phyloP scores from a whole-genome alignment of 768 basidiomycete genomes.

The Scleroderma citrinum region DNA sequence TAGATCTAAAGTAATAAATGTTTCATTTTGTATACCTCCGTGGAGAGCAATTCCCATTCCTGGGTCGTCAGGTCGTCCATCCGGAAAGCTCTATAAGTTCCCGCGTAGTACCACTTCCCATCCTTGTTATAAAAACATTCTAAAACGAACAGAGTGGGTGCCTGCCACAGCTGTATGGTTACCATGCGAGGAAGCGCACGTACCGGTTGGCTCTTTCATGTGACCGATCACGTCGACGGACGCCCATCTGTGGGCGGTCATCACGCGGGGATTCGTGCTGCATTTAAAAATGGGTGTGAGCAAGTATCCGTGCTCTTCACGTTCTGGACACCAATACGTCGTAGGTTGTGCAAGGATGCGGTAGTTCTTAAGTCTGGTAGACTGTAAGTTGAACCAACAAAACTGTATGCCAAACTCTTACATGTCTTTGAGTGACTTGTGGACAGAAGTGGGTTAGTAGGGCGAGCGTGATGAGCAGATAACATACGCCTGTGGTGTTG shows the following conservation, averaged over 20 bases:
- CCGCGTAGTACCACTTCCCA: conserved; percentile 80
- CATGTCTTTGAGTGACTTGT: conserved; percentile 52
- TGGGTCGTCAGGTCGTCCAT: conserved; percentile 59
- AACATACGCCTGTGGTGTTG: conserved; percentile 50
- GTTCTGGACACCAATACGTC: conserved; percentile 74
- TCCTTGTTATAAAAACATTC: conserved; percentile 82
- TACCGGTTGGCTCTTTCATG: conserved; percentile 61
- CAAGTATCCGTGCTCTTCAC: conserved; percentile 79
- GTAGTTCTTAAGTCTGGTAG: conserved; percentile 54
- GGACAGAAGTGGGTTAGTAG: conserved; percentile 4
- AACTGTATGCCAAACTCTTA: too few species aligned
- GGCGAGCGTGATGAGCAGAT: background rate
- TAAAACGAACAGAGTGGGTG: conserved; percentile 21
- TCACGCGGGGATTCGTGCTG: conserved; percentile 69
- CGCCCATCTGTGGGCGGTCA: conserved; percentile 72
- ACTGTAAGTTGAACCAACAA: too few species aligned
- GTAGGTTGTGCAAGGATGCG: conserved; percentile 61
- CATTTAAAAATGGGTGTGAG: conserved; percentile 72
- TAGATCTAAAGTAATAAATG: background rate
- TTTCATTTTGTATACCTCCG: conserved; percentile 42
- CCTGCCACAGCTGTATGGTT: background rate
- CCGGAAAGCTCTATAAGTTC: conserved; percentile 63
- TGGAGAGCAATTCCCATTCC: conserved; percentile 64
- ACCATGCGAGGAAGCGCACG: conserved; percentile 1
- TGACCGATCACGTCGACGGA: conserved; percentile 55